A percentile compares a stretch with the other conserved stretches of the same genome.
These are phyloP conservation scores for Termitomyces heimii DNA, from an alignment of 768 basidiomycete genomes.

Conservation along the genomic window DNA sequence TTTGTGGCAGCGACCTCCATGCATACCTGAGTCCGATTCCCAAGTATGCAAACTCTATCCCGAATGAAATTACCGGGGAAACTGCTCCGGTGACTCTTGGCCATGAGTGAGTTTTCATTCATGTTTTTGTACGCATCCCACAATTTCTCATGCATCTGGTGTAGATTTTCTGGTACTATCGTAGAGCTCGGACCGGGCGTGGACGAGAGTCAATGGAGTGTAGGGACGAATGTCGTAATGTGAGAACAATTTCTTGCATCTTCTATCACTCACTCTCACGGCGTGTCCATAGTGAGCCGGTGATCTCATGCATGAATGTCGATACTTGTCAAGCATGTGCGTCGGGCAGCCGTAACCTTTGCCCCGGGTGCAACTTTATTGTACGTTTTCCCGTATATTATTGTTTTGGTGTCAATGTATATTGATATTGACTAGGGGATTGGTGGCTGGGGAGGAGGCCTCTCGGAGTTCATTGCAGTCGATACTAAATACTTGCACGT, in stretches of 20 bases:
- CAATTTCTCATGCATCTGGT: neutral
- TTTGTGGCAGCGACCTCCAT: conserved; percentile 45
- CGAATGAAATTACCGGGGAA: conserved; percentile 32
- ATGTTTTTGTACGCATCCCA: neutral
- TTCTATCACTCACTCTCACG: neutral
- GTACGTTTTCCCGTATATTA: conserved; percentile 17
- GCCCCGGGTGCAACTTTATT: conserved; percentile 27
- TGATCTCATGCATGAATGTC: conserved; percentile 31
- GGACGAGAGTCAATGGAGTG: conserved; percentile 23
- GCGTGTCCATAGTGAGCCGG: conserved; percentile 28
- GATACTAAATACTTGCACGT: conserved; percentile 29
- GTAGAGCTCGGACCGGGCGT: conserved; percentile 27
- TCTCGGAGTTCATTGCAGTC: conserved; percentile 34
- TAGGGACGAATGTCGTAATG: conserved; percentile 30
- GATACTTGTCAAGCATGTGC: conserved; percentile 27
- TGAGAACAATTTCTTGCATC: conserved; percentile 12
- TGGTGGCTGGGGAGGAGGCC: conserved; percentile 34
- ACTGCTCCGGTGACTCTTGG: conserved; percentile 36
- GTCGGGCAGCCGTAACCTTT: conserved; percentile 26
- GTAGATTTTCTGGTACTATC: conserved; percentile 29
- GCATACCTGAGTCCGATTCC: conserved; percentile 26
- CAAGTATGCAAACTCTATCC: conserved; percentile 24
- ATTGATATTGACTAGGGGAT: conserved; percentile 25
- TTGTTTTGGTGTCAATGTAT: neutral
- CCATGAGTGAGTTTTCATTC: conserved; percentile 30